Evolutionary conservation across 2,329 filamentous ascomycete genomes (phyloP), one percentile per base, ranked within the genome.

Genomic region (Fusarium sp.): DNA sequence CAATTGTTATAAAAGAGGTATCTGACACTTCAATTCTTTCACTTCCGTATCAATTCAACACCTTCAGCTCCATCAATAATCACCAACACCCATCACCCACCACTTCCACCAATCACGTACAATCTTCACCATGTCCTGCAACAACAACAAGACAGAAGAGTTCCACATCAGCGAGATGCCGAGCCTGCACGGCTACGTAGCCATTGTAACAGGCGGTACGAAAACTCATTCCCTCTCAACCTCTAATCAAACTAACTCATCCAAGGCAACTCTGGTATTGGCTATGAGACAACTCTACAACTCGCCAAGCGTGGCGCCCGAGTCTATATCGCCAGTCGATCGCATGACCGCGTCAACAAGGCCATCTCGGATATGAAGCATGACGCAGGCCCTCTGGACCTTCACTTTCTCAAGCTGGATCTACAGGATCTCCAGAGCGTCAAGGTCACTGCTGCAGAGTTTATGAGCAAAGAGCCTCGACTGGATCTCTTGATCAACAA

Each of bases 401-500:
- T 78, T 6, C 71, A 73, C 45, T 78, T 77, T 27, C 64, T 78
- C 6, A 68, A 78, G 38, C 54, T 78, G 2, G 72, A 78, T 20
- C 68, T 78, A 1, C 63, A 71, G 37, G 74, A 78, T 20, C 68
- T 78, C 1, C 70, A 69, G 20, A 76, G 66, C 1, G 67, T 78
- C 31, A 76, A 76, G 20, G 35, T 18, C 0, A 76, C 77, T 2
- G 69, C 57, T 3, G 57, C 50, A 3, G 64, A 71, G 4, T 78
- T 78, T 54, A 69, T 66, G 50, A 18, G 59, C 7, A 31, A 67
- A 8, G 77, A 79, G 14, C 27, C 59, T 11, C 66, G 67, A 2
- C 70, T 79, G 14, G 76, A 78, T 27, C 52, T 78, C 3, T 31
- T 77, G 0, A 76, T 77, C 14, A 77, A 77, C 27, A 78, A 78